These are phyloP conservation scores for Xanthoconium stramineum DNA, from an alignment of 768 basidiomycete genomes.

Conservation along the genomic window DNA sequence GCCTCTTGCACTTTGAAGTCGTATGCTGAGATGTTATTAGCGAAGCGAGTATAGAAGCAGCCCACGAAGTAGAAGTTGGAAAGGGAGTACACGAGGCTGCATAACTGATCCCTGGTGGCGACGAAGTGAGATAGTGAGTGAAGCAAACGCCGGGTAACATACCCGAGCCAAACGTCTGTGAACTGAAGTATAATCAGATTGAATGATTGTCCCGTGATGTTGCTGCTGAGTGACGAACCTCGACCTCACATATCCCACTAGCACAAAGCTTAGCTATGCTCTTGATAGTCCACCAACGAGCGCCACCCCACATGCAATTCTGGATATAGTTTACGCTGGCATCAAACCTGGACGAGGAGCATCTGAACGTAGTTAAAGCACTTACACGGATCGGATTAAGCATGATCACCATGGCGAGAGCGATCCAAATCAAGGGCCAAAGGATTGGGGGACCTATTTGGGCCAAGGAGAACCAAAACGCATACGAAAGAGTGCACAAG, in stretches of 20 bases:
- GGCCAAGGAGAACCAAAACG: conserved; percentile 82
- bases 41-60: conserved; percentile 58
- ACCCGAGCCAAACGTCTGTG: conserved; percentile 90
- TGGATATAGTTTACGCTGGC: conserved; percentile 26
- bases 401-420: conserved; percentile 52
- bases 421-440: conserved; percentile 85
- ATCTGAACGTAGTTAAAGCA: background rate
- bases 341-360: background rate
- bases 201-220: background rate
- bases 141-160: conserved; percentile 18
- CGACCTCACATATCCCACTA: conserved; percentile 69
- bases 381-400: conserved; percentile 72
- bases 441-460: conserved; percentile 64
- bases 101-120: conserved; percentile 67
- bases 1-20: conserved; percentile 39
- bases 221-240: conserved; percentile 43
- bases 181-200: conserved; percentile 44
- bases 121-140: conserved; percentile 3
- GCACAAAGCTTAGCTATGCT: conserved; percentile 58
- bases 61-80: conserved; percentile 70
- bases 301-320: conserved; percentile 34
- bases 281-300: conserved; percentile 77
- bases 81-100: conserved; percentile 73
- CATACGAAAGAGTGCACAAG: conserved; percentile 66
- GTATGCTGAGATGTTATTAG: conserved; percentile 6